Evolutionary conservation across 257 asterid species (phyloP), one percentile per base, ranked within the genome.

Genomic region (Datura wrightii): DNA sequence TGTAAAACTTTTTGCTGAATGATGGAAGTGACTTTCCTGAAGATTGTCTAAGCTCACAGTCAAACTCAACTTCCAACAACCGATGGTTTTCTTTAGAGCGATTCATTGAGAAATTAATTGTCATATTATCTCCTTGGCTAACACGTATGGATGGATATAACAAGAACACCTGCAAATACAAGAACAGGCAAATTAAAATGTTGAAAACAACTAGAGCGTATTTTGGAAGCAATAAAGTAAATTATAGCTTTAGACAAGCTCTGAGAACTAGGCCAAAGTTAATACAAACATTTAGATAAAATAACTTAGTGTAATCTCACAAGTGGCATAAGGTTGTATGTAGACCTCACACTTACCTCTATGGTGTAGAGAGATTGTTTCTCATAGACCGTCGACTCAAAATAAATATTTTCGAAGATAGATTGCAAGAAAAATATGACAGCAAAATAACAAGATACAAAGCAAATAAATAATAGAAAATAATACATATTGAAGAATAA

Each of bases 1-100:
- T 92, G 88, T 82, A 91, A 86, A 92, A 92, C 89, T 90, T 92
- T 85, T 88, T 92, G 42, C 70, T 89, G 84, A 91, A 46, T 10
- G 88, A 87, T 24, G 90, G 92, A 85, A 85, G 88, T 56, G 65
- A 79, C n/a, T 92, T 85, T 34, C 96, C 98, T 15, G 95, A 90
- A 31, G 86, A 18, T 87, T 88, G 91, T 82, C 56, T 90, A 58
- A 94, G 90, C 89, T 93, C 97, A 81, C 89, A 89, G 80, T 82
- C 85, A 48, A 94, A 86, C 67, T 94, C 94, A 54, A 91, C 95
- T 88, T 94, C 97, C 94, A 97, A 88, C 89, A 97, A 87, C 74
- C 99, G 95, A 83, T 97, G 99, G 87, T 94, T 95, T 34, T 94
- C 93, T 89, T 90, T 93, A 81, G 96, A 88, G 5, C 99, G 99